Evolutionary conservation across 139 green algal genomes (phyloP), one percentile per base, ranked within the genome.

Genomic region (Picochlorum sp.): DNA sequence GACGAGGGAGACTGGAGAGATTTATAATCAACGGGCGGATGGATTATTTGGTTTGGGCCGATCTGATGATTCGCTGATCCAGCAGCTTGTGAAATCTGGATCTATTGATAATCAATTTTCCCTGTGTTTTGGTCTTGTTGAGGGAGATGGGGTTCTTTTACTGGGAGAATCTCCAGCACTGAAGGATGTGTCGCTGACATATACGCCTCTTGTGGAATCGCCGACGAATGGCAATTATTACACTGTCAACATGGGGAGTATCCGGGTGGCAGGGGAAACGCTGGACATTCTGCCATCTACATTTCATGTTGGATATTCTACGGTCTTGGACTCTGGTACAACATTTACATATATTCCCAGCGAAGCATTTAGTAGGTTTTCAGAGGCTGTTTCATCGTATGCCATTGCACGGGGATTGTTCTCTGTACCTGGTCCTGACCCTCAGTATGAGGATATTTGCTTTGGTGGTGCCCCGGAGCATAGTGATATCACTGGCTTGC

Each of bases 341-440:
- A 97, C 92, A 7, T 97, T 97, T 72, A 88, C 85, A 6, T 98
- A 97, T 79, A 52, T 98, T 16, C 91, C 90, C 3, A 77, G 69
- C 0, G 49, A 70, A 1, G 88, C 83, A 1, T 95, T 89, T 68
- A 50, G 69, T 2, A 60, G 59, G 0, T 87, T 96, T 71, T 89
- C 11, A 50, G 55, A 57, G 41, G 56, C 64, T 20, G 57, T 77
- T 38, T 57, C 72, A 26, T 49, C 5, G 2, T 45, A 62, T 14
- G 70, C 70, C 1, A 14, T 73, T 6, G 14, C 20, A n/a, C 37
- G 38, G 3, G 65, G 65, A 15, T 26, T 77, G 38, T 31, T 41
- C 10, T 44, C 44, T n/a, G 71, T 77, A 60, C 44, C 49, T 6
- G 71, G 71, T 6, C 65, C 71, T 7, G 71, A 77, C 41, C 57